Base-by-base conservation (phyloP, 352 stramenopile species). In the Pythium periplocum region DNA sequence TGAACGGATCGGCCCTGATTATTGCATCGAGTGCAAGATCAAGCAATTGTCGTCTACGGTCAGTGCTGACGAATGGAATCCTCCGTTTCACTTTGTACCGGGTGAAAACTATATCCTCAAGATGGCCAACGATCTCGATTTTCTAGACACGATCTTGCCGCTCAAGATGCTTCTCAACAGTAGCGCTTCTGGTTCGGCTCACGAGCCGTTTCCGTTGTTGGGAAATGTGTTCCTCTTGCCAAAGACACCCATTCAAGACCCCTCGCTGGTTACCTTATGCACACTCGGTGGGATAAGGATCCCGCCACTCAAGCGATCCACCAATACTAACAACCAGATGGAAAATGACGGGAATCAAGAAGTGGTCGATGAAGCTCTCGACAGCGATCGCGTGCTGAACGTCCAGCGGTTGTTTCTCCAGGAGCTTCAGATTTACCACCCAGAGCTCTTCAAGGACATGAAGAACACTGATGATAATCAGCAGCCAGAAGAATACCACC, bases 41-140 rank as follows among this genome's bases (percentile, higher is more conserved):
- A 82, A 86, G 48, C 62, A 73, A 36, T 50, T 83, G 11, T 79
- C 71, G n/a, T 63, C 69, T 0, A 48, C 69, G 55, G 2, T 63
- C 55, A 11, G 45, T 38, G 45, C 45, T 1, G 69, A 76, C 37
- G 76, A 86, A 3, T 90, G 79, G 79, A 62, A 66, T 6, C 79
- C 79, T 4, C 77, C 79, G 6, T 90, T 90, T 51, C 86, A 73
- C 39, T 88, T 81, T 42, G 66, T 61, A 6, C 63, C 68, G 0
- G 75, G 68, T 0, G 59, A 76, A 6, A 93, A 93, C 41, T 93
- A 93, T 40, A 80, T 90, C 52, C 63, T 93, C 47, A 84, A 85
- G 67, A 74, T 93, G 65, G 73, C 64, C 3, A 71, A 56, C 4
- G 83, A 93, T 51, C 59, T 93, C 17, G 74, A 90, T 40, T 93